Evolutionary conservation across 768 basidiomycete genomes (phyloP).

Genomic region (Lactifluus hygrophoroides): DNA sequence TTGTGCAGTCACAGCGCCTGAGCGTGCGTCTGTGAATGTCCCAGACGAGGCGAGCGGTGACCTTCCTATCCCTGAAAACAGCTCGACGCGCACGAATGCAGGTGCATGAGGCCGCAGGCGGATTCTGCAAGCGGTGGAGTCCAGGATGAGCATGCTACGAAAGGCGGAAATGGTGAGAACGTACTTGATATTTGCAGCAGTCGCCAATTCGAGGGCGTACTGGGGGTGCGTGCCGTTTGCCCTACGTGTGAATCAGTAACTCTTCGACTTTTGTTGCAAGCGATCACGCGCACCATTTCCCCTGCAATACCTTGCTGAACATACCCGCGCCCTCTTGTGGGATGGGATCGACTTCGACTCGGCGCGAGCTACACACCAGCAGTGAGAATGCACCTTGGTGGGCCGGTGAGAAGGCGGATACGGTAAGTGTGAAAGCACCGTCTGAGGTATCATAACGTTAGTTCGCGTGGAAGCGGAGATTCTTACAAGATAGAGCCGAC

Average conservation of each 20-base stretch:
- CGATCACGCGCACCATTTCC: constrained; percentile 52
- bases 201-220: constrained; percentile 50
- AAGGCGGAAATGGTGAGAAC: constrained; percentile 18
- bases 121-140: constrained; percentile 35
- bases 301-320: constrained; percentile 62
- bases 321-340: constrained; percentile 88
- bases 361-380: constrained; percentile 49
- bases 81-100: constrained; percentile 49
- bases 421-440: constrained; percentile 76
- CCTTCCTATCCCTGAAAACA: constrained; percentile 37
- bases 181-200: constrained; percentile 50
- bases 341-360: constrained; percentile 56
- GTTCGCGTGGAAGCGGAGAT: not conserved
- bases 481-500: constrained; percentile 4
- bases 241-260: constrained; percentile 55
- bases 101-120: constrained; percentile 52
- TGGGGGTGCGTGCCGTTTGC: constrained; percentile 62
- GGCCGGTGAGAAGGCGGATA: constrained; percentile 75
- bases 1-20: constrained; percentile 58
- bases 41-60: constrained; percentile 61
- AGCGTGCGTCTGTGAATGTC: constrained; percentile 64
- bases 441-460: constrained; percentile 30
- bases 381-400: constrained; percentile 61
- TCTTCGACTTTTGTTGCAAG: too few relatives aligned
- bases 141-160: not conserved